phyloP scores from a whole-genome alignment of 1,284 basidiomycete genomes.

The Psilocybe mexicana region DNA sequence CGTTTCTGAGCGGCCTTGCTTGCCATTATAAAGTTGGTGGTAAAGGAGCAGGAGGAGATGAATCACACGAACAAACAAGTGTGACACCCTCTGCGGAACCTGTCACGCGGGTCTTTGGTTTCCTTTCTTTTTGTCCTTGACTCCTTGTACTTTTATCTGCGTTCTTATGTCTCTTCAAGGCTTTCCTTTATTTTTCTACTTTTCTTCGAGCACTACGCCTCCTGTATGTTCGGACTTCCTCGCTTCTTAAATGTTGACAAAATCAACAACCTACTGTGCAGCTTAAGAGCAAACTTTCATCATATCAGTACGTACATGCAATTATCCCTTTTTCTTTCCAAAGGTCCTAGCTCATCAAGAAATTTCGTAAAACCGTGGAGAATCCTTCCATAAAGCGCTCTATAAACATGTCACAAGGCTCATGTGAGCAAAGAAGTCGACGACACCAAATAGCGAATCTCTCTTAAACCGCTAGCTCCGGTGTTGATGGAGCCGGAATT shows the following conservation, averaged over 20 bases:
- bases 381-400: neutral
- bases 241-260: too few relatives aligned
- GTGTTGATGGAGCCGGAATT: neutral
- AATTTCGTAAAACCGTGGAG: neutral
- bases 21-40: conserved; percentile 54
- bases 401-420: neutral
- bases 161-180: neutral
- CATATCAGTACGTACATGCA: too few relatives aligned
- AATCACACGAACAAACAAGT: conserved; percentile 22
- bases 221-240: too few relatives aligned
- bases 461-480: neutral
- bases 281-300: too few relatives aligned
- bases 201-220: too few relatives aligned
- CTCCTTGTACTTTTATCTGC: neutral
- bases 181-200: neutral
- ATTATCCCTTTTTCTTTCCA: neutral
- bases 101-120: neutral
- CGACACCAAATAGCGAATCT: neutral
- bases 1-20: conserved; percentile 84
- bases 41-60: conserved; percentile 22
- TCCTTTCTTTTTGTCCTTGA: neutral
- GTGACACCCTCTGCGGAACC: conserved; percentile 2
- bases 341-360: neutral
- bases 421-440: neutral
- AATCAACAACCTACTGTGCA: too few relatives aligned